Evolutionary conservation across 1,284 basidiomycete species (phyloP).

Genomic region (Cryptococcus amylolentus): DNA sequence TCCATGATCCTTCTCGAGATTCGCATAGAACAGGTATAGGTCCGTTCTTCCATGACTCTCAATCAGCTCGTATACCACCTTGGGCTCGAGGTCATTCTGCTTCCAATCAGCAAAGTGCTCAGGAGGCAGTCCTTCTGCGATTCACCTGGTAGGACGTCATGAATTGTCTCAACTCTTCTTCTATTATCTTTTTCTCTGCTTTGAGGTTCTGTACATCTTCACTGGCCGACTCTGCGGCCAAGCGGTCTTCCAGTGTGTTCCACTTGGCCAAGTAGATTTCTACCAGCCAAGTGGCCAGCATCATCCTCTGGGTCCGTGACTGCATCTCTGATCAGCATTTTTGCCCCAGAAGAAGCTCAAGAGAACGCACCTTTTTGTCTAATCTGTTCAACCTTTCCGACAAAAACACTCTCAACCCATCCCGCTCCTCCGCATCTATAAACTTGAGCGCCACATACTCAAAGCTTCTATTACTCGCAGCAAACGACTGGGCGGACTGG

Average conservation of each 20-base stretch:
- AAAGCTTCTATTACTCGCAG: conserved; percentile 81
- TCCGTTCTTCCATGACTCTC: conserved; percentile 88
- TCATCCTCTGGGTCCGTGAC: conserved; percentile 92
- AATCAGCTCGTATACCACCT: conserved; percentile 87
- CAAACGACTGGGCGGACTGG: conserved; percentile 86
- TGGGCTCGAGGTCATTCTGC: conserved; percentile 75
- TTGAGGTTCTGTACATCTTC: conserved; percentile 82
- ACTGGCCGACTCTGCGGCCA: conserved; percentile 68
- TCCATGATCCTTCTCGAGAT: conserved; percentile 72
- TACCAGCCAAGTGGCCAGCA: conserved; percentile 97
- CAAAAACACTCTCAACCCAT: conserved; percentile 86
- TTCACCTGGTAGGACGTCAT: conserved; percentile 83
- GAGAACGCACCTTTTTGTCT: conserved; percentile 63
- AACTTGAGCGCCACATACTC: conserved; percentile 92
- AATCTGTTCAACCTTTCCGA: conserved; percentile 79
- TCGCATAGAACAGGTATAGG: conserved; percentile 87
- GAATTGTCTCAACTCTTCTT: conserved; percentile 89
- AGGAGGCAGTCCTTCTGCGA: background rate
- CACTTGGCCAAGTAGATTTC: conserved; percentile 97
- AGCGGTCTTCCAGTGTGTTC: conserved; percentile 84
- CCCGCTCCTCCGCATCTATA: conserved; percentile 84
- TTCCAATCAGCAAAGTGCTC: background rate
- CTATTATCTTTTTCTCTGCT: conserved; percentile 75
- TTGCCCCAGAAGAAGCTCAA: background rate
- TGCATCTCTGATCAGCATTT: conserved; percentile 40